phyloP scores from a whole-genome alignment of 306 rosid genomes.

The Ochetophila trinervis region DNA sequence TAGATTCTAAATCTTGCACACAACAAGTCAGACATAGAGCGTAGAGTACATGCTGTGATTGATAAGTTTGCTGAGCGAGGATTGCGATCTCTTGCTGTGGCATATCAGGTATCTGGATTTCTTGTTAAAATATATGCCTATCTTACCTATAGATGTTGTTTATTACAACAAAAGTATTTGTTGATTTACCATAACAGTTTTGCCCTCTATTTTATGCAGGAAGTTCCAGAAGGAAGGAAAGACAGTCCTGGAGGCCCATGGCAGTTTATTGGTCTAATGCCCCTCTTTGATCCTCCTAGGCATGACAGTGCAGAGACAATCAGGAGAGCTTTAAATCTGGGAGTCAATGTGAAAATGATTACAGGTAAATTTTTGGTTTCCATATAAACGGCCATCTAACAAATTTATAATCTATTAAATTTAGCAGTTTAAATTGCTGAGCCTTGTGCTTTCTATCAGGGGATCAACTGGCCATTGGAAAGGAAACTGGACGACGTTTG shows the following conservation, averaged over 20 bases:
- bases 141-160: not conserved
- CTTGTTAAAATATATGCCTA: not conserved
- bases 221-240: constrained; percentile 89
- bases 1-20: constrained; percentile 89
- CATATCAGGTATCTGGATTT: constrained; percentile 67
- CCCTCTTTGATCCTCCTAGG: constrained; percentile 97
- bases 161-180: not conserved
- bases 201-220: constrained; percentile 47
- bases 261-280: constrained; percentile 93
- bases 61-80: constrained; percentile 98
- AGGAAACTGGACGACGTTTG: constrained; percentile 98
- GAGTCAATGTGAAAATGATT: constrained; percentile 98
- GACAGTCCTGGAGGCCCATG: constrained; percentile 95
- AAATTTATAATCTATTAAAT: not conserved
- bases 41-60: constrained; percentile 85
- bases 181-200: not conserved
- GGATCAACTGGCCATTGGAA: constrained; percentile 95
- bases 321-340: constrained; percentile 90
- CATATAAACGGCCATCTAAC: not conserved
- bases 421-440: not conserved
- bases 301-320: constrained; percentile 99
- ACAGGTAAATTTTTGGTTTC: constrained; percentile 54
- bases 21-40: constrained; percentile 84
- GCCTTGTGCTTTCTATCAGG: constrained; percentile 45
- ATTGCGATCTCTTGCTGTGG: constrained; percentile 92